Evolutionary conservation across 352 stramenopile species (phyloP).

Genomic region (Phytophthora constricta): DNA sequence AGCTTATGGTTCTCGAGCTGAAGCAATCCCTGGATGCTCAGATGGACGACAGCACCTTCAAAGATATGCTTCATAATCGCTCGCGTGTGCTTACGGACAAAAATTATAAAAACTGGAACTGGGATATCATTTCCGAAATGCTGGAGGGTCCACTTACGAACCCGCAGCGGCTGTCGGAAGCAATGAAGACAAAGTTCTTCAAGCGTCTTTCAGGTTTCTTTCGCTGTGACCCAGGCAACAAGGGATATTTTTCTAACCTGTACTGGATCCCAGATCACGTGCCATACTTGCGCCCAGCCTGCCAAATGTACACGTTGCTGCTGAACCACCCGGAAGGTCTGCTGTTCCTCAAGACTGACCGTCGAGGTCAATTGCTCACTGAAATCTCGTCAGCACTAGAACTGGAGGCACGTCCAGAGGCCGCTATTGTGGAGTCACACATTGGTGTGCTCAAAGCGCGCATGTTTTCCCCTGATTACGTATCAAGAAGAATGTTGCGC

Average conservation of each 20-base stretch:
- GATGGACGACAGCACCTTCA: conserved; percentile 90
- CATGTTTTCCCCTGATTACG: conserved; percentile 90
- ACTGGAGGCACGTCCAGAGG: conserved; percentile 83
- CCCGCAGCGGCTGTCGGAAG: conserved; percentile 84
- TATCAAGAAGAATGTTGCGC: conserved; percentile 85
- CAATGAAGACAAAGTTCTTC: conserved; percentile 94
- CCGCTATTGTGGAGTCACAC: conserved; percentile 88
- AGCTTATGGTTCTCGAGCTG: conserved; percentile 87
- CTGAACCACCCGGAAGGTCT: conserved; percentile 88
- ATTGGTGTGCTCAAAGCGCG: conserved; percentile 87
- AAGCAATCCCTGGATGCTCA: conserved; percentile 89
- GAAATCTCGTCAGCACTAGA: conserved; percentile 88
- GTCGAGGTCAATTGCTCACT: conserved; percentile 81
- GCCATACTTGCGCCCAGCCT: conserved; percentile 86
- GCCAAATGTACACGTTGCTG: conserved; percentile 90
- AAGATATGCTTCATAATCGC: conserved; percentile 89
- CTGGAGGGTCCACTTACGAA: conserved; percentile 88
- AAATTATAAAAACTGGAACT: conserved; percentile 93
- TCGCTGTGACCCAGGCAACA: conserved; percentile 89
- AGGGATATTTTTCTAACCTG: conserved; percentile 89
- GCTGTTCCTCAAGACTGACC: conserved; percentile 89
- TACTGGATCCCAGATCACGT: conserved; percentile 92
- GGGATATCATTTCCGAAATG: conserved; percentile 91
- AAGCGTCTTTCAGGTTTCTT: conserved; percentile 92
- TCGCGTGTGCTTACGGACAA: conserved; percentile 88